Evolutionary conservation across 768 basidiomycete species (phyloP).

Genomic region (Asterophora parasitica): DNA sequence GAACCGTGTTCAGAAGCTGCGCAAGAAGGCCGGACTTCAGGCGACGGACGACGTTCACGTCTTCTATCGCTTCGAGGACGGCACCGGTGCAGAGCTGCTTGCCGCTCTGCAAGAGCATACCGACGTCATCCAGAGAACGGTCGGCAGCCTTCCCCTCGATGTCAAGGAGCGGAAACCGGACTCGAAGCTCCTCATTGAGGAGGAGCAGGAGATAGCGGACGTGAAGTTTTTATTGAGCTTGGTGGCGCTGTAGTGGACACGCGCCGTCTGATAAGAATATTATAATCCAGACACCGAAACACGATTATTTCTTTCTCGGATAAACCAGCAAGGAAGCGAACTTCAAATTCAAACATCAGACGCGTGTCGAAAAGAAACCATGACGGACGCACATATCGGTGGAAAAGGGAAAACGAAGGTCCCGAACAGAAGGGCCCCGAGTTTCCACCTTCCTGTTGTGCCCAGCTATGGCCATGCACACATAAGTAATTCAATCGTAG

Average conservation of each 20-base stretch:
- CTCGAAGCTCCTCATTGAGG: slow-evolving; percentile 60
- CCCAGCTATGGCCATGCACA: no score
- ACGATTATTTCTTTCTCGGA: no score
- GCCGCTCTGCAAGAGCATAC: slow-evolving; percentile 61
- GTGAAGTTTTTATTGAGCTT: slow-evolving; percentile 71
- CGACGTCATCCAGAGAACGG: slow-evolving; percentile 68
- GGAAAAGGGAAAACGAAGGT: no score
- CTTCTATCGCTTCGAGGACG: slow-evolving; percentile 77
- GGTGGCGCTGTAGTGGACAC: slow-evolving; percentile 39
- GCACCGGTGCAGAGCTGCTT: slow-evolving; percentile 56
- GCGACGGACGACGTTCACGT: slow-evolving; percentile 92
- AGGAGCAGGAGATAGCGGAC: slow-evolving; percentile 84
- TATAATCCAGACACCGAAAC: no score
- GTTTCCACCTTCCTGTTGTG: no score
- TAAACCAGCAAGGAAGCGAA: no score
- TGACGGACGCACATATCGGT: no score
- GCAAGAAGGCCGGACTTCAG: slow-evolving; percentile 94
- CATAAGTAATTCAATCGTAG: no score
- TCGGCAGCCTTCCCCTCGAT: slow-evolving; percentile 66
- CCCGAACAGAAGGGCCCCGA: no score
- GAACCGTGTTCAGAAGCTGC: slow-evolving; percentile 89
- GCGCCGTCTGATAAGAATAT: slow-evolving; percentile 16
- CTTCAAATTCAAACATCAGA: no score
- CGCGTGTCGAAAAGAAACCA: no score
- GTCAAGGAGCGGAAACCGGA: slow-evolving; percentile 46